Evolutionary conservation across 176 grass and related monocot species (phyloP).

Genomic region (Zizania latifolia): DNA sequence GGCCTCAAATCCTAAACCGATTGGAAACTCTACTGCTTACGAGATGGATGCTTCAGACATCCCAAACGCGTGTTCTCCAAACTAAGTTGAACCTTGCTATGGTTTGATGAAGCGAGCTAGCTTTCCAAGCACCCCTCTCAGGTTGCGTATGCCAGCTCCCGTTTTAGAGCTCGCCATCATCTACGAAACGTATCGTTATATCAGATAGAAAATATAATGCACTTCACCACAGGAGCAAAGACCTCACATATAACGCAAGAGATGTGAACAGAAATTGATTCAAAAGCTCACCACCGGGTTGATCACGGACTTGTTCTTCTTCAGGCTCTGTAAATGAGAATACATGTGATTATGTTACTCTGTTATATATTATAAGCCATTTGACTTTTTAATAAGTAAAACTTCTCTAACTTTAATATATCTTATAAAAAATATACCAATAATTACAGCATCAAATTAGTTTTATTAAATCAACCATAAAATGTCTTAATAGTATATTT

Average conservation of each 20-base stretch:
- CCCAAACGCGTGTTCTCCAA: background rate
- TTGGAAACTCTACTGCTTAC: background rate
- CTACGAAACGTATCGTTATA: constrained; percentile 12
- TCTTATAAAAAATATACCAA: too few relatives aligned
- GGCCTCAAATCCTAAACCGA: background rate
- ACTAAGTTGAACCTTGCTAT: constrained; percentile 19
- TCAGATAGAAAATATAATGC: background rate
- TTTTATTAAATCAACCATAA: too few relatives aligned
- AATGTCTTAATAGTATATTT: too few relatives aligned
- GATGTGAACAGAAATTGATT: background rate
- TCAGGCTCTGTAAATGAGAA: constrained; percentile 56
- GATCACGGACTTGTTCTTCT: constrained; percentile 62
- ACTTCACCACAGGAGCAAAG: background rate
- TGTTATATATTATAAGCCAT: too few relatives aligned
- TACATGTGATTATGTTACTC: background rate
- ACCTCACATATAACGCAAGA: background rate
- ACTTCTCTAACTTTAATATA: too few relatives aligned
- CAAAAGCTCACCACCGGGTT: constrained; percentile 72
- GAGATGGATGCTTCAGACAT: background rate
- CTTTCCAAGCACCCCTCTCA: constrained; percentile 69
- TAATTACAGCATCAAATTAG: too few relatives aligned
- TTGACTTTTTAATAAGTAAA: too few relatives aligned
- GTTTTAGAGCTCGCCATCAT: constrained; percentile 95
- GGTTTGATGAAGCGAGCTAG: constrained; percentile 74
- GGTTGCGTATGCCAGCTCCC: constrained; percentile 59